phyloP scores from a whole-genome alignment of 2,329 filamentous ascomycete species.

The Penicillium sp. region DNA sequence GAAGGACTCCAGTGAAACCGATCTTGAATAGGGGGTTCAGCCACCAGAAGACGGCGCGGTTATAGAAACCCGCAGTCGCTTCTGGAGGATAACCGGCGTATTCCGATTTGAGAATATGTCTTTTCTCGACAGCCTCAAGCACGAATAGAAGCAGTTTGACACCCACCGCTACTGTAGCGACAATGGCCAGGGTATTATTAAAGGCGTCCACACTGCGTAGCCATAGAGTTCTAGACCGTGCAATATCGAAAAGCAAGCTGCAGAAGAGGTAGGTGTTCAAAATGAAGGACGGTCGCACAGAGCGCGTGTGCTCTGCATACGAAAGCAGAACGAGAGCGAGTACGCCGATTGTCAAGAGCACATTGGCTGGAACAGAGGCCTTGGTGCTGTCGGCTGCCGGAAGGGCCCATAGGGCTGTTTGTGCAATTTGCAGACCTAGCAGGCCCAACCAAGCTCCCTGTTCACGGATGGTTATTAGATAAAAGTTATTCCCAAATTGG shows the following conservation, averaged over 20 bases:
- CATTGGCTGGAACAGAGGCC: constrained; percentile 36
- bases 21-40: constrained; percentile 51
- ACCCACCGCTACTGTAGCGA: constrained; percentile 43
- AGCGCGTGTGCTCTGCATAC: constrained; percentile 48
- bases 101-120: constrained; percentile 38
- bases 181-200: constrained; percentile 40
- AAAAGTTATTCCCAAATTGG: neutral
- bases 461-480: constrained; percentile 6
- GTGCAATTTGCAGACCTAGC: constrained; percentile 36
- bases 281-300: constrained; percentile 48
- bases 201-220: constrained; percentile 30
- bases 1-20: constrained; percentile 47
- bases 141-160: constrained; percentile 46
- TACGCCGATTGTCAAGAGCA: constrained; percentile 29
- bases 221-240: constrained; percentile 47
- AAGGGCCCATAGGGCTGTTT: constrained; percentile 39
- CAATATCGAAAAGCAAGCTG: constrained; percentile 48
- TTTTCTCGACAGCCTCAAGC: constrained; percentile 49
- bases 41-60: constrained; percentile 53
- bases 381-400: constrained; percentile 32
- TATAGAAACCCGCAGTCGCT: constrained; percentile 53
- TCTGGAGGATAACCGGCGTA: constrained; percentile 49
- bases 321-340: constrained; percentile 42
- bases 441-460: constrained; percentile 35
- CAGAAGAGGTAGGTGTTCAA: constrained; percentile 49